Percentiles rank a stretch among this genome's conserved stretches.
phyloP scores from a whole-genome alignment of 331 rosid genomes.

The Quercus lobata region DNA sequence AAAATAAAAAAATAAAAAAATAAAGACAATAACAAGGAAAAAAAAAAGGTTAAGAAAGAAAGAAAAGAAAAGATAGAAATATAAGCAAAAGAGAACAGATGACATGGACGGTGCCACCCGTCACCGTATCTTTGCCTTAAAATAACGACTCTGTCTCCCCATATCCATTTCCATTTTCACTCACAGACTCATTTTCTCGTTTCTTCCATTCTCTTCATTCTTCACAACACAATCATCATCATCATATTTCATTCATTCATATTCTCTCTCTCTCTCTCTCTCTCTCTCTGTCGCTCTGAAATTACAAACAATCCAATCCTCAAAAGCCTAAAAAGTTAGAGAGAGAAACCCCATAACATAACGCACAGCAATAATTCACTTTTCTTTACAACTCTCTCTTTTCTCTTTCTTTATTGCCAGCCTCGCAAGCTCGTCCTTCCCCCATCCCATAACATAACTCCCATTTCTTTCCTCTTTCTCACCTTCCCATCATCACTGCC shows the following conservation, averaged over 20 bases:
- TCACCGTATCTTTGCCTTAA: conserved; percentile 52
- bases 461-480: conserved; percentile 19
- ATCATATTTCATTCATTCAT: neutral
- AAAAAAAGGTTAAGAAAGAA: neutral
- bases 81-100: neutral
- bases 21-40: neutral
- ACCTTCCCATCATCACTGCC: conserved; percentile 28
- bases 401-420: conserved; percentile 59
- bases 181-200: neutral
- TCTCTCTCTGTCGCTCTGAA: conserved; percentile 31
- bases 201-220: conserved; percentile 12
- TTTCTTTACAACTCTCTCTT: conserved; percentile 22
- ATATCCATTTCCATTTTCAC: neutral
- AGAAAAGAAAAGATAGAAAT: neutral
- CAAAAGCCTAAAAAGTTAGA: conserved; percentile 53
- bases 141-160: conserved; percentile 35
- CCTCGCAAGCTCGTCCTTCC: conserved; percentile 44
- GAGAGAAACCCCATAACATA: conserved; percentile 41
- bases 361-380: conserved; percentile 61
- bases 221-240: conserved; percentile 22
- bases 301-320: conserved; percentile 33
- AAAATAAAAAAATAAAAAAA: too few relatives aligned
- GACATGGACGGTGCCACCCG: conserved; percentile 43
- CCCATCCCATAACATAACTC: conserved; percentile 14
- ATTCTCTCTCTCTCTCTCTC: conserved; percentile 19